Evolutionary conservation across 495 filamentous ascomycete species (phyloP), one percentile per base, ranked within the genome.

Genomic region (Neurospora sp.): DNA sequence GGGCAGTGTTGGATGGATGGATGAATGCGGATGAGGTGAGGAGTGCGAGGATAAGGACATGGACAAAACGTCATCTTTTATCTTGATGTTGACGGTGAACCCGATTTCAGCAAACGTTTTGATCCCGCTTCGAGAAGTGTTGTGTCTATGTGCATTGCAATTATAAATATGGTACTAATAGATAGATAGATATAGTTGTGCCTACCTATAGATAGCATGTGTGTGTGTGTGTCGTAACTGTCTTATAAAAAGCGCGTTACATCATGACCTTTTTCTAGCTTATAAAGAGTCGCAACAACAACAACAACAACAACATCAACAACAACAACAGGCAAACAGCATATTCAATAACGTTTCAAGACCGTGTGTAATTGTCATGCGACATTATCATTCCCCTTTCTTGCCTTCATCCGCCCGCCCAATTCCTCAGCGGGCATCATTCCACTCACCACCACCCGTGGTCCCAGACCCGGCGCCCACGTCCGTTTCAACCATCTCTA

Each of bases 401-500:
- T 14, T 35, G 31, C 54, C 14, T 62, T 62, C 27, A 62, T 35
- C 54, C n/a, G n/a, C n/a, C n/a, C n/a, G n/a, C n/a, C n/a, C n/a
- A n/a, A n/a, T n/a, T n/a, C n/a, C 12, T 62, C 14, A 31, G 12
- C 23, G 54, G 54, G 54, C 37, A 40, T 39, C 69, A 70, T 46
- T 66, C 70, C 39, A 35, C n/a, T 48, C 70, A 44, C 42, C 70
- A 44, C 42, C 16, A 70, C 69, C 72, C 16, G 18, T 44, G n/a
- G 39, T 71, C 20, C 23, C 31, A 69, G 75, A 74, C 70, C 79
- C 76, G 3, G 75, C 77, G 0, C 38, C 76, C 35, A 85, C 70
- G 71, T 86, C 92, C 70, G 81, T 76, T 77, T 88, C 93, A 39
- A 93, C 91, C 90, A 96, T 92, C 84, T 97, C 94, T 69, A 97